Evolutionary conservation across 495 filamentous ascomycete species (phyloP).

Genomic region (Tuber magnatum): DNA sequence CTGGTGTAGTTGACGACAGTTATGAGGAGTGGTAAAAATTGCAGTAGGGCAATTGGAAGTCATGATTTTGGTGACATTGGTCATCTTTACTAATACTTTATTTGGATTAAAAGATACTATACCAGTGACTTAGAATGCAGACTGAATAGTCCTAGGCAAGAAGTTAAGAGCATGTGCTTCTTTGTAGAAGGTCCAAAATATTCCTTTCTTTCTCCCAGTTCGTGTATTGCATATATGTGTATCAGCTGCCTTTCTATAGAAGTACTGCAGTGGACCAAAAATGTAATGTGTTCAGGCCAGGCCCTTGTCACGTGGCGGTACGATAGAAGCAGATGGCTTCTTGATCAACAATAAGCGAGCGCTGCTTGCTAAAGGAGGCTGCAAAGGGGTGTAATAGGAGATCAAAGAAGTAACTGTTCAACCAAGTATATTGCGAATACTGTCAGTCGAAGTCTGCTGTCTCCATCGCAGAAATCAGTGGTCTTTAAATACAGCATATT

Average conservation of each 20-base stretch:
- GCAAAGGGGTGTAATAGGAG: too few relatives aligned
- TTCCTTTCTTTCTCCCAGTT: slow-evolving; percentile 16
- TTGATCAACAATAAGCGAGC: too few relatives aligned
- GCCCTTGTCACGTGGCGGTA: too few relatives aligned
- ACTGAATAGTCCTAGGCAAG: not conserved
- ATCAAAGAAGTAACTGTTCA: too few relatives aligned
- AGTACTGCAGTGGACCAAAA: slow-evolving; percentile 29
- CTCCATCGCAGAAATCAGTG: too few relatives aligned
- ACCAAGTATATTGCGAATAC: too few relatives aligned
- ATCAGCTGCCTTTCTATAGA: slow-evolving; percentile 22
- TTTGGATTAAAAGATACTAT: slow-evolving; percentile 16
- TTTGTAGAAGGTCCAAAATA: slow-evolving; percentile 13
- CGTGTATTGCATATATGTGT: slow-evolving; percentile 4
- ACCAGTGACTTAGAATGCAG: slow-evolving; percentile 9
- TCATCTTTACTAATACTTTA: not conserved
- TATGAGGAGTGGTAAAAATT: not conserved
- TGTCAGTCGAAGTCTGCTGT: too few relatives aligned
- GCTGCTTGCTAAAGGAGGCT: too few relatives aligned
- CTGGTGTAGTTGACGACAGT: not conserved
- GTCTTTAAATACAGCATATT: too few relatives aligned
- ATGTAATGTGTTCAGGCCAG: too few relatives aligned
- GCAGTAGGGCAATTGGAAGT: not conserved
- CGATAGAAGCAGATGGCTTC: too few relatives aligned
- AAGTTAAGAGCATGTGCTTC: slow-evolving; percentile 7
- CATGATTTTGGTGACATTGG: not conserved